Conservation (phyloP, 1,284 basidiomycete genomes). For the Naganishia sp. region DNA sequence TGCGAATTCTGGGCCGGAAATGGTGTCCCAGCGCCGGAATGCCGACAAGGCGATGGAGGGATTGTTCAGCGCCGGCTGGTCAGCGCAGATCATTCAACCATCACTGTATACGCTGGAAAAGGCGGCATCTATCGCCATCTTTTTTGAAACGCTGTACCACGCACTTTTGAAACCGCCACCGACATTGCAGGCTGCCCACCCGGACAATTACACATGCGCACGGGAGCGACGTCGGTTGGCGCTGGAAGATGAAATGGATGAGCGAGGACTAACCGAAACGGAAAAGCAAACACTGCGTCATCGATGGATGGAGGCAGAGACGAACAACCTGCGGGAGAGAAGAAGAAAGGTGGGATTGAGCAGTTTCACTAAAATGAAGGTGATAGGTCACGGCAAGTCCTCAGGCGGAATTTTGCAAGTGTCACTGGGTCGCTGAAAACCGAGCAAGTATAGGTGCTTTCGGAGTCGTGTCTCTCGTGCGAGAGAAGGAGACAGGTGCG, state of each 20-base stretch:
- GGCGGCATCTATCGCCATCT: constrained; percentile 87
- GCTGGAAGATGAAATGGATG: constrained; percentile 82
- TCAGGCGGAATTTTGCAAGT: not conserved
- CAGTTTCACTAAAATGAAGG: constrained; percentile 86
- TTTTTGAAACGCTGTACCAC: constrained; percentile 95
- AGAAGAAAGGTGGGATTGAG: constrained; percentile 78
- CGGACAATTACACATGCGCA: constrained; percentile 68
- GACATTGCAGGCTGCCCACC: constrained; percentile 40
- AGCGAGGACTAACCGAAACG: constrained; percentile 67
- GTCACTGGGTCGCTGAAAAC: not conserved
- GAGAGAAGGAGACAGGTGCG: constrained; percentile 73
- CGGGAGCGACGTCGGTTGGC: constrained; percentile 79
- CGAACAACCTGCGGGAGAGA: constrained; percentile 79
- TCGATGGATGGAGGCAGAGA: constrained; percentile 83
- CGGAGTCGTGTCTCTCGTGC: constrained; percentile 90
- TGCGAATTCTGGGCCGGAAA: not conserved
- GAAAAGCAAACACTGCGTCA: constrained; percentile 72
- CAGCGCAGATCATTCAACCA: constrained; percentile 62
- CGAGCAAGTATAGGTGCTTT: constrained; percentile 69
- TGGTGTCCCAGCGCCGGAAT: not conserved
- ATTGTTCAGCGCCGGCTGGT: not conserved
- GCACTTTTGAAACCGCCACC: constrained; percentile 62
- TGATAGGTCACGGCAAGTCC: constrained; percentile 84
- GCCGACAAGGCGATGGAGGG: not conserved
- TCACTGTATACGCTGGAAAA: constrained; percentile 89